Conservation (phyloP, 2,329 filamentous ascomycete genomes). For the Leptodontidium sp. region DNA sequence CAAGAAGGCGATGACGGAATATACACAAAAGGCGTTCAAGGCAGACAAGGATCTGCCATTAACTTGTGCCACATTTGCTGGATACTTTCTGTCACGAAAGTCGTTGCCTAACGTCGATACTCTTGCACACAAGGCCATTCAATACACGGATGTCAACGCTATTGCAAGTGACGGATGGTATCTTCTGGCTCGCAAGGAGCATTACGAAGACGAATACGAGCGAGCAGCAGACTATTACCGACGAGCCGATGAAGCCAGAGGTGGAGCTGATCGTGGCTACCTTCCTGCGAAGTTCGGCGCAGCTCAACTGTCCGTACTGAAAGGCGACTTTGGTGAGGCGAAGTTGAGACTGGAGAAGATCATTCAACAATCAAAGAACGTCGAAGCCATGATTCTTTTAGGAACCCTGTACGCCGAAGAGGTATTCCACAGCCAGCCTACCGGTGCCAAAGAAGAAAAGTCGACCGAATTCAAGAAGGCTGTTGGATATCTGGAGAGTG, state of each 20-base stretch:
- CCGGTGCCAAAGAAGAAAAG: conserved; percentile 84
- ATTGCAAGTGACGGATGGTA: conserved; percentile 99
- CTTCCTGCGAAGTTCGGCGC: conserved; percentile 94
- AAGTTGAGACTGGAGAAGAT: conserved; percentile 96
- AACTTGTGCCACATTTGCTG: conserved; percentile 88
- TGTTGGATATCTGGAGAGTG: conserved; percentile 81
- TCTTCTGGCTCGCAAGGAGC: conserved; percentile 88
- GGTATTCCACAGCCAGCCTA: conserved; percentile 80
- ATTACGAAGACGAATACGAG: conserved; percentile 78
- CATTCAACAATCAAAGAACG: conserved; percentile 80
- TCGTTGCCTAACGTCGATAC: conserved; percentile 83
- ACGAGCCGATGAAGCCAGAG: conserved; percentile 88
- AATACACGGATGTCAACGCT: conserved; percentile 94
- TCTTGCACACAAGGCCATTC: conserved; percentile 90
- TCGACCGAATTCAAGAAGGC: conserved; percentile 86
- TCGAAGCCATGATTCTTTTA: conserved; percentile 91
- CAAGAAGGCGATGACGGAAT: conserved; percentile 93
- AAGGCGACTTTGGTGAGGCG: conserved; percentile 86
- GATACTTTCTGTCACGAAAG: conserved; percentile 88
- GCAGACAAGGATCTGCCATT: conserved; percentile 89
- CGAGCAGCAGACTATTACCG: conserved; percentile 87
- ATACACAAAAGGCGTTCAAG: conserved; percentile 93
- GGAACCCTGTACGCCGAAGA: conserved; percentile 95
- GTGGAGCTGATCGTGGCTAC: conserved; percentile 89
- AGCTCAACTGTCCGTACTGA: conserved; percentile 86